Percentiles rank a stretch among this genome's conserved stretches.
phyloP scores from a whole-genome alignment of 495 filamentous ascomycete genomes.

The Cercophora scortea region DNA sequence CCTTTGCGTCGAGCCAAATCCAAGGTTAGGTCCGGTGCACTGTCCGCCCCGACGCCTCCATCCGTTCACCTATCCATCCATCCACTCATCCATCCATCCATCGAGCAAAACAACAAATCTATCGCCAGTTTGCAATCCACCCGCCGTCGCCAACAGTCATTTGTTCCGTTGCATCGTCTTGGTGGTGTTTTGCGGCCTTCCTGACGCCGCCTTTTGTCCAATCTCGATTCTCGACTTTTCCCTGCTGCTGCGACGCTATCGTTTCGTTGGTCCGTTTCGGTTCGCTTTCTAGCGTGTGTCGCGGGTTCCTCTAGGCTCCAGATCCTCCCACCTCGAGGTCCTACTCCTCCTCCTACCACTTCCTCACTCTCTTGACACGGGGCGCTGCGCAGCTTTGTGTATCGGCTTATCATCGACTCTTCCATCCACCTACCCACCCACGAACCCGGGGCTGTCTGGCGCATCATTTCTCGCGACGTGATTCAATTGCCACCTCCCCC shows the following conservation, averaged over 20 bases:
- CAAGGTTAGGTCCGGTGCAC: constrained; percentile 6
- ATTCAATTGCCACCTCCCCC: constrained; percentile 16
- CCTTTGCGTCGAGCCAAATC: constrained; percentile 10
- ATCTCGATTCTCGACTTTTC: not conserved
- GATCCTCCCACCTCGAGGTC: not conserved
- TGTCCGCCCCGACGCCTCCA: constrained; percentile 8
- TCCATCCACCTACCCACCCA: no score
- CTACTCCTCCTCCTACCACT: not conserved
- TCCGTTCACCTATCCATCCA: not conserved
- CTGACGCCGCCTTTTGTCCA: constrained; percentile 1
- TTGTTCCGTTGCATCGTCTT: constrained; percentile 8
- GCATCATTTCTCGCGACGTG: constrained; percentile 15
- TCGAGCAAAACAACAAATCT: constrained; percentile 1
- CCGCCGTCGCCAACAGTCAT: constrained; percentile 8
- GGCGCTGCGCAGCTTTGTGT: no score
- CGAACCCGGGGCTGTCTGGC: constrained; percentile 9
- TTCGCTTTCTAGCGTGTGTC: constrained; percentile 7
- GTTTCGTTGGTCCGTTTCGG: not conserved
- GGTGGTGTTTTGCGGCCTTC: not conserved
- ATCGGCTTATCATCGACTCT: no score
- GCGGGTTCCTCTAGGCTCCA: constrained; percentile 1
- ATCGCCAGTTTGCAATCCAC: constrained; percentile 6
- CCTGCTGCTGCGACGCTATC: constrained; percentile 1
- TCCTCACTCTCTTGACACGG: no score
- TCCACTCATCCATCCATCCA: no score